A percentile compares a stretch with the other conserved stretches of the same genome.
These are phyloP conservation scores for Lachnellula hyalina DNA, from an alignment of 2,329 filamentous ascomycete genomes.

Conservation along the genomic window DNA sequence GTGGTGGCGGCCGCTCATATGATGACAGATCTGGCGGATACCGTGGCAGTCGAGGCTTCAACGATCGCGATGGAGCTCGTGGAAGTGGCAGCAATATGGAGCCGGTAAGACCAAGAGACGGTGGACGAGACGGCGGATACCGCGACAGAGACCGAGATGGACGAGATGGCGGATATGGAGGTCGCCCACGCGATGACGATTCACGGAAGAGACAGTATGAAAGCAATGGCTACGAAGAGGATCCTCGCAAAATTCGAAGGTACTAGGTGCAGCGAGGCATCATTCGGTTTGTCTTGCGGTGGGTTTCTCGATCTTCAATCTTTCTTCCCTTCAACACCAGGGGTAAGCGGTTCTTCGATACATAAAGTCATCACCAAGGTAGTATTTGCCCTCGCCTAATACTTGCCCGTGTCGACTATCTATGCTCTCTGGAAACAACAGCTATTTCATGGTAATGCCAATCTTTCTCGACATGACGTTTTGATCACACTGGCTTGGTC, in stretches of 20 bases:
- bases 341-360: slow-evolving; percentile 34
- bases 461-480: neutral
- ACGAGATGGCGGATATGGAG: slow-evolving; percentile 45
- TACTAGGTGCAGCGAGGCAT: slow-evolving; percentile 45
- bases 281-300: slow-evolving; percentile 37
- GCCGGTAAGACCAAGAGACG: slow-evolving; percentile 66
- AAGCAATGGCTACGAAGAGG: slow-evolving; percentile 74
- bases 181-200: slow-evolving; percentile 48
- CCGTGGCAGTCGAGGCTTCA: slow-evolving; percentile 37
- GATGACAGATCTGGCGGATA: slow-evolving; percentile 51
- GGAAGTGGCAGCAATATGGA: slow-evolving; percentile 71
- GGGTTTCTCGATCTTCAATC: slow-evolving; percentile 42
- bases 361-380: slow-evolving; percentile 28
- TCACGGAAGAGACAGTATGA: slow-evolving; percentile 50
- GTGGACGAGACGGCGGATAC: slow-evolving; percentile 43
- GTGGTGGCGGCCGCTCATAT: slow-evolving; percentile 52
- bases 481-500: neutral
- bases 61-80: slow-evolving; percentile 34
- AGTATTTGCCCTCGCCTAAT: slow-evolving; percentile 24
- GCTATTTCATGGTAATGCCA: neutral
- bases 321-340: slow-evolving; percentile 34
- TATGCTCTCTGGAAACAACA: neutral
- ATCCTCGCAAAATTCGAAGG: slow-evolving; percentile 60
- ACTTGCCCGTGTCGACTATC: neutral
- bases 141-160: slow-evolving; percentile 34